Evolutionary conservation across 2,329 filamentous ascomycete species (phyloP).

Genomic region (Zymoseptoria pseudotritici): DNA sequence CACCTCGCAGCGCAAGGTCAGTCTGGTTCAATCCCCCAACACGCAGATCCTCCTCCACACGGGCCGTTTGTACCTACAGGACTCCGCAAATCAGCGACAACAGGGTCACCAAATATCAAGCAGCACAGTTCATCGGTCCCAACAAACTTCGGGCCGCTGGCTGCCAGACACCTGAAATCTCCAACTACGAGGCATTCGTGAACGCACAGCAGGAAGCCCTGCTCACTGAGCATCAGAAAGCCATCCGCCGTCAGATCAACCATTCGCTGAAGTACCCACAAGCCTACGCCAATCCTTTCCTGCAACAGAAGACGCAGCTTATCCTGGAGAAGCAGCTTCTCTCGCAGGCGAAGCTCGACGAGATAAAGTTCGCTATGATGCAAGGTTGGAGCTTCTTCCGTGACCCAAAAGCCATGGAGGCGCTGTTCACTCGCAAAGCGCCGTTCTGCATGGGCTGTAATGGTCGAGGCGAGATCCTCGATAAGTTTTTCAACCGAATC

Average conservation of each 20-base stretch:
- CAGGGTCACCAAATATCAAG: no score
- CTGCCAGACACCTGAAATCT: not conserved
- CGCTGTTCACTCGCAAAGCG: constrained; percentile 6
- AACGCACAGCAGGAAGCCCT: no score
- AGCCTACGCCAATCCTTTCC: constrained; percentile 7
- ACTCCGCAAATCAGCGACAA: no score
- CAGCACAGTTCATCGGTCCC: not conserved
- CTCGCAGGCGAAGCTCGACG: constrained; percentile 3
- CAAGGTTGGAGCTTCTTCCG: constrained; percentile 5
- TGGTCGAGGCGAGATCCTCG: constrained; percentile 2
- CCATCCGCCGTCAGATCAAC: constrained; percentile 5
- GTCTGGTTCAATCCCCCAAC: not conserved
- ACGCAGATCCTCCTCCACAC: not conserved
- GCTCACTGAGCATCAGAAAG: no score
- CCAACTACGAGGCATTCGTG: no score
- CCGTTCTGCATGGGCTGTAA: constrained; percentile 7
- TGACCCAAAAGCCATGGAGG: constrained; percentile 8
- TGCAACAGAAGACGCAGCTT: no score
- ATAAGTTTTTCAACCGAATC: constrained; percentile 8
- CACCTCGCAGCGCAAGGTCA: not conserved
- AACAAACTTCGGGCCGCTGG: not conserved
- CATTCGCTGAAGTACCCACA: not conserved
- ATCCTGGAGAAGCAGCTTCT: constrained; percentile 7
- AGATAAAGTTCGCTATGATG: no score
- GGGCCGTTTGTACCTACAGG: no score